Evolutionary conservation across 306 rosid genomes (phyloP), one percentile per base, ranked within the genome.

Genomic region (Cicer bijugum): DNA sequence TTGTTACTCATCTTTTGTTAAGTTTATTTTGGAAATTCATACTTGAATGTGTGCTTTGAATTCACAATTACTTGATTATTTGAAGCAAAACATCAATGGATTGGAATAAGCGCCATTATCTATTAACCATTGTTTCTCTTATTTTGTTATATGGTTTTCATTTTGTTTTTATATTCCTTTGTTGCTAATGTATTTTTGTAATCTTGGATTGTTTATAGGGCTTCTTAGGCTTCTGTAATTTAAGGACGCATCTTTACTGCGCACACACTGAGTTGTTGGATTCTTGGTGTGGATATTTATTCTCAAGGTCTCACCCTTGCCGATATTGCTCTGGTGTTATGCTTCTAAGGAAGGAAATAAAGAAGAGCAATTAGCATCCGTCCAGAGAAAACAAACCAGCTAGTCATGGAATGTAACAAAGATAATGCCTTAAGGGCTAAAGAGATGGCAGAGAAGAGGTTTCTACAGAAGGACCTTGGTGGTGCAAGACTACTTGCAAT

Each of bases 381-480:
- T 61, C 47, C 74, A 45, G 77, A 62, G 78, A 63, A 53, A 47
- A 59, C 79, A 66, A 61, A 20, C 48, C 67, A 70, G 82, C 68
- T 55, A 83, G 33, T 17, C 74, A 93, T 91, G 97, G 96, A 86
- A 55, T 75, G 87, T 58, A 83, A 81, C 76, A 88, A 78, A 82
- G 89, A 83, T 0, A 82, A 74, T 20, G 93, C 96, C 65, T 38
- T 72, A 12, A 86, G 69, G 86, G 89, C 82, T 11, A 89, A 87
- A 76, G 82, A 78, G 81, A 72, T 89, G 35, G 96, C 96, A 1
- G 97, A 91, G 86, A 82, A 87, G 83, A 88, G 71, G 81, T 69
- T 88, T 44, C 37, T 48, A 28, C 83, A 72, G 82, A 45, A 12
- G 66, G 88, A 89, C 64, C 15, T 81, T 71, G 67, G 39, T 9